phyloP scores from a whole-genome alignment of 768 basidiomycete genomes.

The Inosperma sp. region DNA sequence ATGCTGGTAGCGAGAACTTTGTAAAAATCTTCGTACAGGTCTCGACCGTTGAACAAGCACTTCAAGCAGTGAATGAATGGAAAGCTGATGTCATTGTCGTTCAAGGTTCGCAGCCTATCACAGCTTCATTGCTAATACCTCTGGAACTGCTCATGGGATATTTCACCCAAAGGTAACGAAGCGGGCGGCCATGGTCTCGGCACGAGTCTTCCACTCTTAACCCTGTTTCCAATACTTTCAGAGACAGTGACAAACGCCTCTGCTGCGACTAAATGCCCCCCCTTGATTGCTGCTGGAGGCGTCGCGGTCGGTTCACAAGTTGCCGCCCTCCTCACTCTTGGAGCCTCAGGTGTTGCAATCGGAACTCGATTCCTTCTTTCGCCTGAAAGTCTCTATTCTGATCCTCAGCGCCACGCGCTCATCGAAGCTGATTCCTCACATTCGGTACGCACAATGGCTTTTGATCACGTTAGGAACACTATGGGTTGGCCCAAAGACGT shows the following conservation, averaged over 20 bases:
- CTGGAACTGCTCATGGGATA: background rate
- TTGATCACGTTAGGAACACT: conserved; percentile 54
- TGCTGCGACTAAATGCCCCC: conserved; percentile 34
- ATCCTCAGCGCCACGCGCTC: conserved; percentile 50
- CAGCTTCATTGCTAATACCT: background rate
- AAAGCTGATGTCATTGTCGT: conserved; percentile 70
- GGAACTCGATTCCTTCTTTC: conserved; percentile 76
- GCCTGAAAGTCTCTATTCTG: conserved; percentile 56
- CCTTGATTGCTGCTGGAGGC: conserved; percentile 73
- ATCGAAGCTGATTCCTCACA: conserved; percentile 39
- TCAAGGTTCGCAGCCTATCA: conserved; percentile 50
- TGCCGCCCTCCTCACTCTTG: conserved; percentile 59
- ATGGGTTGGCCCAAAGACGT: conserved; percentile 57
- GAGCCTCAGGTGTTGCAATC: conserved; percentile 61
- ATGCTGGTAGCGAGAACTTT: conserved; percentile 33
- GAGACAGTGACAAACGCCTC: conserved; percentile 31
- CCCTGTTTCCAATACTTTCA: conserved; percentile 54
- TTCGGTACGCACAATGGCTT: conserved; percentile 58
- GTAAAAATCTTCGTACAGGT: conserved; percentile 64
- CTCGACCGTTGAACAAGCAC: conserved; percentile 55
- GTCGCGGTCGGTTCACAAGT: conserved; percentile 60
- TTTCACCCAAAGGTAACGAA: conserved; percentile 57
- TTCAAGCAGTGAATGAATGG: conserved; percentile 58
- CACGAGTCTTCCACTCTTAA: conserved; percentile 54
- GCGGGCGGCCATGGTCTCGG: conserved; percentile 72